Conservation (phyloP, 2,329 filamentous ascomycete species). For the Herpotrichia juniperi region DNA sequence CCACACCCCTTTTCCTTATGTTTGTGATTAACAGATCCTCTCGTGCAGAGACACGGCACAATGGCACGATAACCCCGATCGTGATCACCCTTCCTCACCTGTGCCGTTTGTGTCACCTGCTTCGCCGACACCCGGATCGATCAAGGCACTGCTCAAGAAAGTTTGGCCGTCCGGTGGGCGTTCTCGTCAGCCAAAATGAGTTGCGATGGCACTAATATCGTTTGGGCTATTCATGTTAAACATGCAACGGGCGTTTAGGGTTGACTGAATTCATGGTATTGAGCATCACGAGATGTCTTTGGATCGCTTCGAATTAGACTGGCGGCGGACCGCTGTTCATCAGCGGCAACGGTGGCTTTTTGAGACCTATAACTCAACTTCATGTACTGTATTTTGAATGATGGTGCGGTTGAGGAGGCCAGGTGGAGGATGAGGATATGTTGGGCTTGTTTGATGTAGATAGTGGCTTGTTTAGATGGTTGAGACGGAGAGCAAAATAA, state of each 20-base stretch:
- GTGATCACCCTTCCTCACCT: background rate
- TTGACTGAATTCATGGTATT: background rate
- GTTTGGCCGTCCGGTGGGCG: background rate
- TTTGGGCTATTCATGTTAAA: background rate
- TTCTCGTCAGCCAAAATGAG: background rate
- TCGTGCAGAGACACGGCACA: background rate
- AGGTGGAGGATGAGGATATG: background rate
- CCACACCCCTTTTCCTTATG: background rate
- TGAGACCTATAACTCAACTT: slow-evolving; percentile 6
- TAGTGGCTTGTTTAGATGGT: background rate
- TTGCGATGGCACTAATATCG: background rate
- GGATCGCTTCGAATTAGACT: background rate
- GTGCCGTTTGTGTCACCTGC: too few relatives aligned
- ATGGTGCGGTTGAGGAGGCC: background rate
- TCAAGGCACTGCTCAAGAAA: background rate
- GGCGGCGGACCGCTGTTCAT: background rate
- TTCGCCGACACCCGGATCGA: background rate
- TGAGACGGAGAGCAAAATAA: background rate
- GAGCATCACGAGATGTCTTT: background rate
- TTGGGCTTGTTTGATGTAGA: slow-evolving; percentile 5
- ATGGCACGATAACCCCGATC: background rate
- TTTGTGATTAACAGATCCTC: background rate
- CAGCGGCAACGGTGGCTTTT: background rate
- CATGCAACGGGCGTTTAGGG: background rate
- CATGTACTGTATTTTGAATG: slow-evolving; percentile 22